Base-by-base conservation (phyloP, 352 stramenopile species). In the Phytopythium oedochilum region DNA sequence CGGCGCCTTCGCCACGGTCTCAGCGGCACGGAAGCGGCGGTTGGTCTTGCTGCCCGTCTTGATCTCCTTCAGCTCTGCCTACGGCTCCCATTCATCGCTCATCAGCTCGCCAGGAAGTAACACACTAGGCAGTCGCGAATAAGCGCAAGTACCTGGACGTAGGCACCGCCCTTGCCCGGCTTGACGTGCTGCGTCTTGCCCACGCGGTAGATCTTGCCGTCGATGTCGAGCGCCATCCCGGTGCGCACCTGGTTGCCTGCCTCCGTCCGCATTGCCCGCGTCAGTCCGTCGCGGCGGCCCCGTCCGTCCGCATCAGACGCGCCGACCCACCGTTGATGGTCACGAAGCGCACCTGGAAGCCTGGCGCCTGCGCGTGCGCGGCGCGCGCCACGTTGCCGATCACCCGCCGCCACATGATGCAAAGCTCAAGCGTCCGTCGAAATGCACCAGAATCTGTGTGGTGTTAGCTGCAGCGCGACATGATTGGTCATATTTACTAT, bases 181-280 rank as follows among this genome's bases (percentile, higher is more conserved):
- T 94, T 94, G 25, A 93, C 83, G 53, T 89, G 76, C 65, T 94
- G 83, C 57, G 67, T 88, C 68, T 94, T 94, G 55, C 70, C 77
- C 42, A 92, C 83, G 53, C 83, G 83, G 61, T 91, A 94, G 66
- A 92, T 90, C 49, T 82, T 84, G 36, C 79, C 83, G 22, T 93
- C 83, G 29, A 94, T 71, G 34, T 94, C 85, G 18, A 94, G 71
- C 20, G 85, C 82, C 78, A 94, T 92, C 28, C 85, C 85, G 5
- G 78, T 66, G 14, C 85, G 83, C 31, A 94, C 69, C 53, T 94
- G 85, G 55, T 94, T 94, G 52, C 83, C 85, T 92, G 43, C 40
- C 53, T n/a, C n/a, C 20, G 53, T 48, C 48, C 12, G 28, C 23
- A 26, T 40, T 23, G 25, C 10, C 2, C n/a, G 7, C 17, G 28